Percentiles rank a stretch among this genome's conserved stretches.
phyloP scores from a whole-genome alignment of 2,329 filamentous ascomycete genomes.

The Penicillium sp. region DNA sequence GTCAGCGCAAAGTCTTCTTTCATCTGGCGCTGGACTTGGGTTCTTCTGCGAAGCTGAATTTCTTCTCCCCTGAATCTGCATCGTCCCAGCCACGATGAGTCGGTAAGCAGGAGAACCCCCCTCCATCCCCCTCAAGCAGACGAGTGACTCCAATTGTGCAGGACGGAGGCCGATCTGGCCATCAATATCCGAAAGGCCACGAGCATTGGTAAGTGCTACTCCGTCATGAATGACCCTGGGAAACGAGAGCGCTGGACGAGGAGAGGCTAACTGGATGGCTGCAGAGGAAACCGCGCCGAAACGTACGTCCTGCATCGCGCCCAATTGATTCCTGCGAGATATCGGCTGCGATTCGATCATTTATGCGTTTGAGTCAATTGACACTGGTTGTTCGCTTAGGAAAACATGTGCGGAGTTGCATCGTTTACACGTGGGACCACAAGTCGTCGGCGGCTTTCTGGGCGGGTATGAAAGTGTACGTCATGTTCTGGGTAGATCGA shows the following conservation, averaged over 20 bases:
- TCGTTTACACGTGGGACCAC: constrained; percentile 99
- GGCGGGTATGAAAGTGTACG: constrained; percentile 96
- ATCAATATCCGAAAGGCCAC: constrained; percentile 64
- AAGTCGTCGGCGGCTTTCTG: constrained; percentile 93
- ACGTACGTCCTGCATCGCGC: constrained; percentile 41
- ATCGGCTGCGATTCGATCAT: too few species aligned
- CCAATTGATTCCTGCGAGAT: constrained; percentile 1
- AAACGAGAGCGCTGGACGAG: constrained; percentile 7
- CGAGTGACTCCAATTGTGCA: constrained; percentile 23
- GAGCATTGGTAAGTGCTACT: constrained; percentile 48
- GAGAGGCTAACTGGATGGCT: constrained; percentile 16
- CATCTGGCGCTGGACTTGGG: constrained; percentile 20
- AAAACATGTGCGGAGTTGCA: constrained; percentile 96
- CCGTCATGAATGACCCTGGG: not conserved
- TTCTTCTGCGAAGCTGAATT: constrained; percentile 16
- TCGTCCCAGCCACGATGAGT: constrained; percentile 54
- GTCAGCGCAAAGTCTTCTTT: constrained; percentile 8
- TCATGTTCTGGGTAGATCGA: constrained; percentile 17
- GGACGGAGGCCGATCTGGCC: constrained; percentile 58
- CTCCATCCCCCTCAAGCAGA: constrained; percentile 1
- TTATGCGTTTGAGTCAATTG: constrained; percentile 4
- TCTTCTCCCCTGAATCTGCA: constrained; percentile 10
- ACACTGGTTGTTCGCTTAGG: constrained; percentile 36
- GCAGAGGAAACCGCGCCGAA: constrained; percentile 62
- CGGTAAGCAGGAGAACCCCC: constrained; percentile 43